Conservation (phyloP, 129 eudicot genomes). For the Helichrysum umbraculigerum region DNA sequence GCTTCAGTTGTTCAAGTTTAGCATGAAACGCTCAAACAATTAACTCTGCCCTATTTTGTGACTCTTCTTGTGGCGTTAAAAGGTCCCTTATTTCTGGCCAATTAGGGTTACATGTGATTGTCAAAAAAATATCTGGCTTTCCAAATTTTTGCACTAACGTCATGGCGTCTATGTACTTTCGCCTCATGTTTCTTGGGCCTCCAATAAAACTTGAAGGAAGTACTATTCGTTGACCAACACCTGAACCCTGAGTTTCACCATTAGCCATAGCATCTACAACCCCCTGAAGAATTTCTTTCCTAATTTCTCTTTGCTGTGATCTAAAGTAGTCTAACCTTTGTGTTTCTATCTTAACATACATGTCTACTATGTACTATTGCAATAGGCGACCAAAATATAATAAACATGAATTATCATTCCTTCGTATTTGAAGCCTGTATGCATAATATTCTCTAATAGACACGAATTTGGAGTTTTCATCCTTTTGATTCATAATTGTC, state of each 20-base stretch:
- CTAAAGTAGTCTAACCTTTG: neutral
- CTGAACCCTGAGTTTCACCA: neutral
- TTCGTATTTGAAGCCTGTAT: neutral
- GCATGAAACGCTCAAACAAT: conserved; percentile 1
- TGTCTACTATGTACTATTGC: conserved; percentile 1
- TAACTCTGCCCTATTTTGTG: neutral
- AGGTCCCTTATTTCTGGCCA: conserved; percentile 5
- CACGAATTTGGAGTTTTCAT: neutral
- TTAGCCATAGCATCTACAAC: neutral
- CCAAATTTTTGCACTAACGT: conserved; percentile 12
- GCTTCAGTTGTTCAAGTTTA: neutral
- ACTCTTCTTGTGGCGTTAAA: neutral
- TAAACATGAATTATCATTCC: neutral
- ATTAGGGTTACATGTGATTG: neutral
- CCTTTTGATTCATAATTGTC: neutral
- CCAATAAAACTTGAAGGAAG: conserved; percentile 25
- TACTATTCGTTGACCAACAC: neutral
- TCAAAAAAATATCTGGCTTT: neutral
- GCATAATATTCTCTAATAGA: conserved; percentile 8
- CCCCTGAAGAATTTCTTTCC: neutral
- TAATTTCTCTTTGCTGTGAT: neutral
- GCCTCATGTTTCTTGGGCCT: conserved; percentile 19
- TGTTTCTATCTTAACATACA: neutral
- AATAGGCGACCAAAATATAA: neutral
- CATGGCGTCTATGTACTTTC: conserved; percentile 25